These are phyloP conservation scores for Eudorina sp. DNA, from an alignment of 139 green algal genomes.

Conservation along the genomic window DNA sequence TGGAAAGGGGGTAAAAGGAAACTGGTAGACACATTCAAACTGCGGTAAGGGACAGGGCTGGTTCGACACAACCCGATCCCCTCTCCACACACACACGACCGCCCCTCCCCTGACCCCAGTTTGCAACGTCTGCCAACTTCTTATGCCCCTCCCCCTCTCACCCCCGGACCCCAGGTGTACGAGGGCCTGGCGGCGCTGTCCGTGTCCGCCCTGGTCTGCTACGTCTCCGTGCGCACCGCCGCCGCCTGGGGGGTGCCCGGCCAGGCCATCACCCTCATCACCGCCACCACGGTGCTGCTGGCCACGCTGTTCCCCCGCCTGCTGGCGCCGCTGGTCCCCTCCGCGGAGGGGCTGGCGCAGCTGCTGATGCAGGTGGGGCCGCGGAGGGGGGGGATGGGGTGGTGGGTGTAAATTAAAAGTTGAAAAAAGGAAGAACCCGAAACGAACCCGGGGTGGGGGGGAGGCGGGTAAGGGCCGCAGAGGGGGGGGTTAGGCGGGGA, in stretches of 20 bases:
- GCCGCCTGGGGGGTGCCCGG: not conserved
- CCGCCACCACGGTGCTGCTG: constrained; percentile 76
- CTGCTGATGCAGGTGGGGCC: constrained; percentile 85
- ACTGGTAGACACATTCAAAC: no score
- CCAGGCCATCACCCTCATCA: constrained; percentile 77
- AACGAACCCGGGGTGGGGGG: no score
- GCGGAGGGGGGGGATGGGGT: not conserved
- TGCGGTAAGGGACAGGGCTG: no score
- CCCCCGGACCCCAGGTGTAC: constrained; percentile 61
- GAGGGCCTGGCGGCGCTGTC: constrained; percentile 67
- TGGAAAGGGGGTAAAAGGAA: no score
- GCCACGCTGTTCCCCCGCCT: constrained; percentile 73
- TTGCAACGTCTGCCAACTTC: no score
- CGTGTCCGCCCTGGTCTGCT: constrained; percentile 68
- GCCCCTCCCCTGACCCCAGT: no score
- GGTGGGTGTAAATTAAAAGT: no score
- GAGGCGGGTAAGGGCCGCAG: not conserved
- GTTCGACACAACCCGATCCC: no score
- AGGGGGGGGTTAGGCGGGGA: not conserved
- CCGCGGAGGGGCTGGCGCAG: constrained; percentile 82
- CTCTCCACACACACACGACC: no score
- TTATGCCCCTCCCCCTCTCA: no score
- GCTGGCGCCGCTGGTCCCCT: constrained; percentile 71
- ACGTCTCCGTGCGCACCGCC: constrained; percentile 46
- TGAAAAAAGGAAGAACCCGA: no score